A percentile compares a stretch with the other conserved stretches of the same genome.
phyloP scores from a whole-genome alignment of 192 early-diverging fungal species.

The Rhizophagus sp. region DNA sequence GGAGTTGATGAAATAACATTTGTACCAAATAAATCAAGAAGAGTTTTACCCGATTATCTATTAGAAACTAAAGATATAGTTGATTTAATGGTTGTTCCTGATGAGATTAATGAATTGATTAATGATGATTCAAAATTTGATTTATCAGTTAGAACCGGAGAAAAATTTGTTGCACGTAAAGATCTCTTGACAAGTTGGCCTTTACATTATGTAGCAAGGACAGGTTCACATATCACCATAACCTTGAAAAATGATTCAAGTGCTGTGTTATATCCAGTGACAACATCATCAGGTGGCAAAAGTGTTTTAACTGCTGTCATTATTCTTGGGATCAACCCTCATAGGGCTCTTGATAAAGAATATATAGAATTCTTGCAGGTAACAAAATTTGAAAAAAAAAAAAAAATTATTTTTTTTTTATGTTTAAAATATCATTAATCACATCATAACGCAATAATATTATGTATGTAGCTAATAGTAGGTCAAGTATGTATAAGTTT shows the following conservation, averaged over 20 bases:
- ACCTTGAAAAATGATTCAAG: background rate
- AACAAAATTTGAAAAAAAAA: background rate
- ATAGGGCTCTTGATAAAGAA: constrained; percentile 1
- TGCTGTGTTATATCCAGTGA: background rate
- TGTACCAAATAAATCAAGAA: background rate
- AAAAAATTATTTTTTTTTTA: background rate
- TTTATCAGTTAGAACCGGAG: background rate
- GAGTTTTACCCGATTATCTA: constrained; percentile 12
- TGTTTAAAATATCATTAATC: background rate
- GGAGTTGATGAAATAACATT: constrained; percentile 10
- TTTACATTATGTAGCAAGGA: background rate
- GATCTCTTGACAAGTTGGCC: constrained; percentile 3
- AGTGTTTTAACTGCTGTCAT: background rate
- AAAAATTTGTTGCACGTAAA: background rate
- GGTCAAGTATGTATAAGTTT: constrained; percentile 35
- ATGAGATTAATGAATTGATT: background rate
- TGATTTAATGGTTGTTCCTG: background rate
- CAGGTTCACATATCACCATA: background rate
- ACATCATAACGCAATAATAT: background rate
- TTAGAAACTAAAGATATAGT: constrained; percentile 5
- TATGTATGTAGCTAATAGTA: constrained; percentile 30
- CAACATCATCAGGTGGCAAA: background rate
- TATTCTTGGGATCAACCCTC: constrained; percentile 13
- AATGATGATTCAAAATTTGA: background rate
- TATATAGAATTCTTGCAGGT: constrained; percentile 23